A percentile compares a stretch with the other conserved stretches of the same genome.
These are phyloP conservation scores for Entomortierella beljakovae DNA, from an alignment of 192 early-diverging fungal species.

Conservation along the genomic window DNA sequence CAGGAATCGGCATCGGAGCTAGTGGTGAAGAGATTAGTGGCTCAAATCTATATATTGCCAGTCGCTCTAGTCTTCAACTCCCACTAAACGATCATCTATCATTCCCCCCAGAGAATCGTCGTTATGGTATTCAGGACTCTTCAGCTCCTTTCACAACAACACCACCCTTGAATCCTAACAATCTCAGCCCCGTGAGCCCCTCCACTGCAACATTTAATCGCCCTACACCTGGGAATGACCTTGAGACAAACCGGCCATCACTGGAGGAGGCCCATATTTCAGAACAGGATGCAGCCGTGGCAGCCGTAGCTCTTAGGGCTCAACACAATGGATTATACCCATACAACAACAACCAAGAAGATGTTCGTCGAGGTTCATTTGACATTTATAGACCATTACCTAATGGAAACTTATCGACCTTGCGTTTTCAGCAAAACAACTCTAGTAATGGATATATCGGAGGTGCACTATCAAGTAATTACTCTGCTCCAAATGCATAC, in stretches of 20 bases:
- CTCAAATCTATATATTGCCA: constrained; percentile 25
- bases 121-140: constrained; percentile 43
- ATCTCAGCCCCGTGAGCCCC: too few relatives aligned
- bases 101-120: constrained; percentile 36
- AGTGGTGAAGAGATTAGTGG: constrained; percentile 27
- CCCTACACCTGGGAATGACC: constrained; percentile 4
- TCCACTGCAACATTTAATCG: constrained; percentile 27
- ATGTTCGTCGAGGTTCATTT: constrained; percentile 28
- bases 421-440: constrained; percentile 21
- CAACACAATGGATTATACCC: constrained; percentile 22
- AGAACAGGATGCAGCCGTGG: constrained; percentile 47
- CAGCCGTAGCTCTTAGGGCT: constrained; percentile 38
- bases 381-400: constrained; percentile 22
- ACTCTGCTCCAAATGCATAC: constrained; percentile 30
- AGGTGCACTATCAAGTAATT: neutral
- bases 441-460: constrained; percentile 12
- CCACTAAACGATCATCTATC: constrained; percentile 48
- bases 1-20: constrained; percentile 22
- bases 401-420: neutral
- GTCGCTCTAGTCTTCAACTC: constrained; percentile 40
- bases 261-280: constrained; percentile 44
- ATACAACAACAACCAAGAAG: constrained; percentile 21
- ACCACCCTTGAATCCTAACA: constrained; percentile 2
- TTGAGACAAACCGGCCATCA: constrained; percentile 24
- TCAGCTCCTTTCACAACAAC: constrained; percentile 11